Evolutionary conservation across 495 filamentous ascomycete species (phyloP).

Genomic region (Trichocladium uniseriatum): DNA sequence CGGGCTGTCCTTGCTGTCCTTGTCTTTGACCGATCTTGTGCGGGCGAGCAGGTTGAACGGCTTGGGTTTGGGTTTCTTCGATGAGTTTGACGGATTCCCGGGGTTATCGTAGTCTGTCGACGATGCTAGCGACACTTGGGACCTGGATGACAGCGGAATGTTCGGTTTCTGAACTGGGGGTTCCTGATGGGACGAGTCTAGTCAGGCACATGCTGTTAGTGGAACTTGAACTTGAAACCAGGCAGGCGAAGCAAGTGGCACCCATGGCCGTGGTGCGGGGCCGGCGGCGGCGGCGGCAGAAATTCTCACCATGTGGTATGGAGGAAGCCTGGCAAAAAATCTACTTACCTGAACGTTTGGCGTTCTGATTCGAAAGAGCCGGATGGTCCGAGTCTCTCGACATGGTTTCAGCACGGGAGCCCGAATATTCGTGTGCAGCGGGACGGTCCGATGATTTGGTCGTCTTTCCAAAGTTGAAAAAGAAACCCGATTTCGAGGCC

Average conservation of each 20-base stretch:
- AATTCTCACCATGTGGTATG: too few species aligned
- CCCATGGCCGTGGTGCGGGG: neutral
- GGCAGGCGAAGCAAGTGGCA: neutral
- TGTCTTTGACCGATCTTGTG: conserved; percentile 58
- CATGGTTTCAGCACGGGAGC: conserved; percentile 34
- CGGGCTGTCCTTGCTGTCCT: conserved; percentile 33
- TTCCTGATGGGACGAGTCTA: conserved; percentile 36
- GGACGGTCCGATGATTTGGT: conserved; percentile 33
- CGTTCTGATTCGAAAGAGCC: conserved; percentile 33
- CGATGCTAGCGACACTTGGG: conserved; percentile 36
- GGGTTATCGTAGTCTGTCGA: conserved; percentile 31
- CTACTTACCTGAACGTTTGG: conserved; percentile 42
- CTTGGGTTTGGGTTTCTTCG: conserved; percentile 44
- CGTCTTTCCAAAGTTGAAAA: conserved; percentile 38
- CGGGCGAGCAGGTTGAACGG: conserved; percentile 54
- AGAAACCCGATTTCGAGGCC: conserved; percentile 32
- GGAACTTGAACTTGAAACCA: conserved; percentile 8
- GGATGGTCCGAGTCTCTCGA: conserved; percentile 35
- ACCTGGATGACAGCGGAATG: conserved; percentile 31
- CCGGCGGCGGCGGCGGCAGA: neutral
- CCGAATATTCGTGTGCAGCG: conserved; percentile 27
- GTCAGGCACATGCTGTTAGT: conserved; percentile 10
- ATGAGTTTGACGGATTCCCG: conserved; percentile 7
- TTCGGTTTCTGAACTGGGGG: conserved; percentile 26
- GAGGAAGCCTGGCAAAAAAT: too few species aligned